Evolutionary conservation across 352 stramenopile species (phyloP).

Genomic region (Peronosclerospora sorghi): DNA sequence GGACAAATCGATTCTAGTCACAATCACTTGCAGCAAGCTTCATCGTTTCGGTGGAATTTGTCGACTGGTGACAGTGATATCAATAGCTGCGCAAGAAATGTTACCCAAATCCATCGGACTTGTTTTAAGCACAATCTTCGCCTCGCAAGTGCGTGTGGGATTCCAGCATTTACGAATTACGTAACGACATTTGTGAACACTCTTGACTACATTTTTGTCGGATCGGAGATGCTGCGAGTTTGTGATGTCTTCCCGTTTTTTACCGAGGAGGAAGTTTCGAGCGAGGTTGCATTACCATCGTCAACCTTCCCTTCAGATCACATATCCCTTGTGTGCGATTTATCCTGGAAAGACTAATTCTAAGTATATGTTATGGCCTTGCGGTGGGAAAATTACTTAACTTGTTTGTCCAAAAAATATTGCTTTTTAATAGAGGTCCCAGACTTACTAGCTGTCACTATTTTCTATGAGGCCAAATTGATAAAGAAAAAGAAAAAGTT

Average conservation of each 20-base stretch:
- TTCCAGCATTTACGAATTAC: conserved; percentile 66
- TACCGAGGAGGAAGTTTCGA: conserved; percentile 38
- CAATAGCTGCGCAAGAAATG: not conserved
- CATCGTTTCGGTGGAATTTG: conserved; percentile 39
- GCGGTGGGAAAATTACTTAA: no score
- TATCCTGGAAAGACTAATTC: conserved; percentile 40
- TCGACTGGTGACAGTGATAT: conserved; percentile 2
- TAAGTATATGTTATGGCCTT: no score
- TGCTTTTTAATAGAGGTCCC: no score
- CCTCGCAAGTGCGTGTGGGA: conserved; percentile 44
- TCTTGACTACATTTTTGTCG: conserved; percentile 63
- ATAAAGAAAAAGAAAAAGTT: no score
- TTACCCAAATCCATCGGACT: conserved; percentile 5
- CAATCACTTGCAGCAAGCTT: conserved; percentile 38
- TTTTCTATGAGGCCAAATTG: no score
- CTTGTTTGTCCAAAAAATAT: no score
- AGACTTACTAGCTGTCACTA: no score
- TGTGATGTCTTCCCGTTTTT: conserved; percentile 52
- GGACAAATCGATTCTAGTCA: conserved; percentile 34
- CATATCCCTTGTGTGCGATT: conserved; percentile 61
- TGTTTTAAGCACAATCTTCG: conserved; percentile 34
- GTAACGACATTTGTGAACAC: conserved; percentile 49
- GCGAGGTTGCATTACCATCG: conserved; percentile 54
- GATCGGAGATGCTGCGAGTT: conserved; percentile 24
- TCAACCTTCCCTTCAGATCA: conserved; percentile 72